These are phyloP conservation scores for Butyriboletus loyo DNA, from an alignment of 768 basidiomycete species.

Conservation along the genomic window DNA sequence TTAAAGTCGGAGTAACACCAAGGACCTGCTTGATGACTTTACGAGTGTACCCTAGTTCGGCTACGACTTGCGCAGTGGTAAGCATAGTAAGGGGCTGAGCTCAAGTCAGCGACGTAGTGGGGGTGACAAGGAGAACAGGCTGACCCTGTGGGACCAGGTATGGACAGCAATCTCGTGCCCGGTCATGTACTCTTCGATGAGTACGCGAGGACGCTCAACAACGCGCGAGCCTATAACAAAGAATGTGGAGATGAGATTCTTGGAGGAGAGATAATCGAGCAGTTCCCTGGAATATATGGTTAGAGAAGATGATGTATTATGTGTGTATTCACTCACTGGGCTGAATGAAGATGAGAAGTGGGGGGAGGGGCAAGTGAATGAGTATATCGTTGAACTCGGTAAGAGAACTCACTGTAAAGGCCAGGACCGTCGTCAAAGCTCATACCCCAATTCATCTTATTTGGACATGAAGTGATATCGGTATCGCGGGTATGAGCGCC, in stretches of 20 bases:
- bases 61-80: conserved; percentile 82
- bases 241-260: conserved; percentile 77
- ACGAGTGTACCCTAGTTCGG: conserved; percentile 91
- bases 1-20: conserved; percentile 73
- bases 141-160: conserved; percentile 84
- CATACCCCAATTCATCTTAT: conserved; percentile 74
- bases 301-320: neutral
- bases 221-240: conserved; percentile 88
- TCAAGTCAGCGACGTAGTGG: conserved; percentile 13
- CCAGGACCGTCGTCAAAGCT: conserved; percentile 89
- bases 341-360: conserved; percentile 30
- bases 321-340: conserved; percentile 41
- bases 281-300: conserved; percentile 45
- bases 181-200: conserved; percentile 76
- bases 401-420: conserved; percentile 62
- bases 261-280: conserved; percentile 64
- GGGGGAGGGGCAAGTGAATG: neutral
- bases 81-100: conserved; percentile 60
- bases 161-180: conserved; percentile 83
- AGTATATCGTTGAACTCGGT: neutral
- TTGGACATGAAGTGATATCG: conserved; percentile 67
- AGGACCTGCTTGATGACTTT: conserved; percentile 75
- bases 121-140: conserved; percentile 8
- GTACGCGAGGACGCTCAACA: conserved; percentile 69
- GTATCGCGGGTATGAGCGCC: conserved; percentile 60